phyloP scores from a whole-genome alignment of 768 basidiomycete species.

The Leccinum arenicola region DNA sequence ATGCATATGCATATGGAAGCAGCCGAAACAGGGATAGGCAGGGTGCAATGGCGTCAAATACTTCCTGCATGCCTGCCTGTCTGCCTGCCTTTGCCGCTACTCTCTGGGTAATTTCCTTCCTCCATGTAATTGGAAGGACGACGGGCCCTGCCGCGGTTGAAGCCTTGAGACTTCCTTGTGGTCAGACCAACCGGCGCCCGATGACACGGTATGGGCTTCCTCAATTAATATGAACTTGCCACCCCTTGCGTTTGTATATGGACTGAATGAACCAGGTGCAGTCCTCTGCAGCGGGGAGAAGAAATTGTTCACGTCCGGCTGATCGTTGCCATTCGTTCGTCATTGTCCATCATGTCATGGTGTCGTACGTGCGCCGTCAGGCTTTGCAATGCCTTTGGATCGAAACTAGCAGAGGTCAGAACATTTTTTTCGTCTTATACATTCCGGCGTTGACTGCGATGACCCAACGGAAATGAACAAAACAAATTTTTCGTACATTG shows the following conservation, averaged over 20 bases:
- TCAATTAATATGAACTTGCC: conserved; percentile 24
- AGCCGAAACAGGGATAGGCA: background rate
- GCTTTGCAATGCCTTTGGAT: background rate
- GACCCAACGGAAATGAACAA: conserved; percentile 28
- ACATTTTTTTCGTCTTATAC: conserved; percentile 10
- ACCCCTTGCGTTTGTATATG: conserved; percentile 1
- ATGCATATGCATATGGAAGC: conserved; percentile 6
- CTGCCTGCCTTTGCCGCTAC: background rate
- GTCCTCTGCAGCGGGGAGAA: conserved; percentile 5
- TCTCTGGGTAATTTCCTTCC: conserved; percentile 12
- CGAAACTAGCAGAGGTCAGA: conserved; percentile 16
- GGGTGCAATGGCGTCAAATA: background rate
- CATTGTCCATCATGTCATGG: background rate
- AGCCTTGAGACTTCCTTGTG: conserved; percentile 28
- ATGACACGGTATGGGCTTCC: conserved; percentile 1
- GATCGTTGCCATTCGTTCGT: conserved; percentile 21
- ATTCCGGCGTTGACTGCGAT: conserved; percentile 23
- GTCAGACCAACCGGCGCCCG: conserved; percentile 6
- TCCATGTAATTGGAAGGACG: conserved; percentile 2
- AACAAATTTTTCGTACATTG: conserved; percentile 23
- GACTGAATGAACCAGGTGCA: background rate
- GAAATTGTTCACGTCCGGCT: conserved; percentile 9
- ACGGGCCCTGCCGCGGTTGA: conserved; percentile 17
- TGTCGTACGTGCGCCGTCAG: background rate
- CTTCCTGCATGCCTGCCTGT: background rate